Base-by-base conservation (phyloP, 106 monocot genomes). In the Dioscorea dumetorum region DNA sequence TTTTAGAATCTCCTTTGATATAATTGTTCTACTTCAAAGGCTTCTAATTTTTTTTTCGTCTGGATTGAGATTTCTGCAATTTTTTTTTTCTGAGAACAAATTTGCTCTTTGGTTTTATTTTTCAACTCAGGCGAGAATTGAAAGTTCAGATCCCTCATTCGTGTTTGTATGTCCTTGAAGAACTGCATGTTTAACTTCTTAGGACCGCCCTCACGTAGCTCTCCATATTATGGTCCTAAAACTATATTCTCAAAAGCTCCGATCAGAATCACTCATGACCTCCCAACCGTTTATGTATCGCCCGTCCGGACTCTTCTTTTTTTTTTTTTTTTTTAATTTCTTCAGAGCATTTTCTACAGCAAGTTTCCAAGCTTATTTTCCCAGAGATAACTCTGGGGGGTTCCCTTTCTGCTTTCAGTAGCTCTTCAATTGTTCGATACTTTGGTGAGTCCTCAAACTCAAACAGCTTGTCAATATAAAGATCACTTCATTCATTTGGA, bases 231-330 rank as follows among this genome's bases (percentile, higher is more conserved):
- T 64, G 95, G 95, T 24, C 95, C 91, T 8, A 84, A 91, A 71
- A 95, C 82, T 63, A 91, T 88, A 22, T 91, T 91, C 57, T 95
- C 95, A 82, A 95, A 95, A 72, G 95, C 95, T 28, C 95, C 91
- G 72, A 95, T 88, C 41, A 95, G 70, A 60, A 95, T 95, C 95
- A 64, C 78, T 91, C 64, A 91, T 88, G 1, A 95, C 95, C 59
- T 95, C 95, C 75, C 74, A 95, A 13, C 91, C 95, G 80, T 95
- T 95, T 67, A 77, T 91, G 58, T 91, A 95, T 8, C 95, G 85
- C 13, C 95, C 95, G 67, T 95, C 91, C 31, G 91, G 91, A 5
- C 95, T 91, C n/a, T n/a, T n/a, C n/a, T n/a, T n/a, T n/a, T n/a
- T n/a, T n/a, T n/a, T n/a, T n/a, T n/a, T n/a, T 76, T 88, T 91